Evolutionary conservation across 2,329 filamentous ascomycete species (phyloP).

Genomic region (Sphaerostilbella broomeana): DNA sequence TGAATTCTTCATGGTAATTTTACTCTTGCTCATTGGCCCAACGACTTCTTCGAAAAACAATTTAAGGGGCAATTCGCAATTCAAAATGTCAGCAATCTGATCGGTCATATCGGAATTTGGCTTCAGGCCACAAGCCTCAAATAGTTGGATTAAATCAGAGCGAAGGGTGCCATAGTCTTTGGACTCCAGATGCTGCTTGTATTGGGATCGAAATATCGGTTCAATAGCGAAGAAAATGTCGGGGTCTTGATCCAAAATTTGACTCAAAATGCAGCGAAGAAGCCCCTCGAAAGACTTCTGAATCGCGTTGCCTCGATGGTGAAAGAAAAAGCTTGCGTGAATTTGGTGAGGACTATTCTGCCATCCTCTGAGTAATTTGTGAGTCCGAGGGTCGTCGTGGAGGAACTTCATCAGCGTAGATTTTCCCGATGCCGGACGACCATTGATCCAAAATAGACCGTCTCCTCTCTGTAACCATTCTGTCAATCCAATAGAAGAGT

Average conservation of each 20-base stretch:
- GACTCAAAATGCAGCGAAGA: conserved; percentile 2
- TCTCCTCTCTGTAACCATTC: not conserved
- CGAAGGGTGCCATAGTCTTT: not conserved
- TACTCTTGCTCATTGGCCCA: not conserved
- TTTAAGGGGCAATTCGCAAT: not conserved
- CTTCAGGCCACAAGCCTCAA: not conserved
- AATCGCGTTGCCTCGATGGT: not conserved
- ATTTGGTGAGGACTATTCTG: not conserved
- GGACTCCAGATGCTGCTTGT: not conserved
- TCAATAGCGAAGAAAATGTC: not conserved
- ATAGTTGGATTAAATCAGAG: not conserved
- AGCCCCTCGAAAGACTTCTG: conserved; percentile 7
- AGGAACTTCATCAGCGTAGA: conserved; percentile 10
- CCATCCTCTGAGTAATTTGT: not conserved
- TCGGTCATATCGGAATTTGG: too few species aligned
- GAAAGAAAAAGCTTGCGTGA: conserved; percentile 7
- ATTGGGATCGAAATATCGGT: not conserved
- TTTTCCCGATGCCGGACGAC: conserved; percentile 6
- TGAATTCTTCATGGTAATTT: not conserved
- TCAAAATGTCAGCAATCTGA: too few species aligned
- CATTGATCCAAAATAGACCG: conserved; percentile 1
- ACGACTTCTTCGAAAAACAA: not conserved
- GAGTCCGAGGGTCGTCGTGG: not conserved
- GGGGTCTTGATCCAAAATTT: conserved; percentile 3
- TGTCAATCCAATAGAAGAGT: not conserved